Conservation (phyloP, 1,139 yeast species). For the Candida tetrigidarum region DNA sequence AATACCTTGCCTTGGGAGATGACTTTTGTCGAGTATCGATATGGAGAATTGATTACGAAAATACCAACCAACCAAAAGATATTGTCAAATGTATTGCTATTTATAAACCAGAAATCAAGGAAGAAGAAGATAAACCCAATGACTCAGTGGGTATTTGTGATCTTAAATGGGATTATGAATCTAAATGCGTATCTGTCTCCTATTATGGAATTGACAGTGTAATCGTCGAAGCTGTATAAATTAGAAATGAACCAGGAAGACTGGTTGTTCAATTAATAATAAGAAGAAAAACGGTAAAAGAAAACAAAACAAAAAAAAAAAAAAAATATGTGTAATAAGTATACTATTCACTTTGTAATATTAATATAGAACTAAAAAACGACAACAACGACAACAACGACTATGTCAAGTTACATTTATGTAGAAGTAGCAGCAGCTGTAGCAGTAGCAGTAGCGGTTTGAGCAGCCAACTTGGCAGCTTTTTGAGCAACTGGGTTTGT, state of each 20-base stretch:
- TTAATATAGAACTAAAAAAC: constrained; percentile 5
- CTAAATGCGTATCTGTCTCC: constrained; percentile 39
- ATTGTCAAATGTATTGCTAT: constrained; percentile 30
- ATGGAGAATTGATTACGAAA: constrained; percentile 46
- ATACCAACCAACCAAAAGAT: constrained; percentile 14
- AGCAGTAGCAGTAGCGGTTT: constrained; percentile 24
- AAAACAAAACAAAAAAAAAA: no score
- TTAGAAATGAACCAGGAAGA: no score
- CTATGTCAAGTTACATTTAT: background rate
- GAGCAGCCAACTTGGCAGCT: constrained; percentile 23
- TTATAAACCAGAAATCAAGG: constrained; percentile 21
- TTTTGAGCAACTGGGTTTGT: constrained; percentile 32
- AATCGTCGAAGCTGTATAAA: constrained; percentile 21
- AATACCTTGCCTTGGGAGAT: constrained; percentile 63
- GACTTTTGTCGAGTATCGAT: constrained; percentile 58
- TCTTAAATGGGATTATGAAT: constrained; percentile 45
- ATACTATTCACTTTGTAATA: constrained; percentile 2
- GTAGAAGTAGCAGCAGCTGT: constrained; percentile 20
- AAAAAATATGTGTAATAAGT: background rate
- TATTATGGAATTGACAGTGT: constrained; percentile 50
- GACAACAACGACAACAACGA: background rate
- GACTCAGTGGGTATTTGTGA: constrained; percentile 41
- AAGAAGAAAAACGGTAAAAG: no score
- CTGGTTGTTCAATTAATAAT: no score
- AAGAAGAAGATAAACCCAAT: constrained; percentile 4